phyloP scores from a whole-genome alignment of 139 green algal genomes.

The Tetraselmis chui region DNA sequence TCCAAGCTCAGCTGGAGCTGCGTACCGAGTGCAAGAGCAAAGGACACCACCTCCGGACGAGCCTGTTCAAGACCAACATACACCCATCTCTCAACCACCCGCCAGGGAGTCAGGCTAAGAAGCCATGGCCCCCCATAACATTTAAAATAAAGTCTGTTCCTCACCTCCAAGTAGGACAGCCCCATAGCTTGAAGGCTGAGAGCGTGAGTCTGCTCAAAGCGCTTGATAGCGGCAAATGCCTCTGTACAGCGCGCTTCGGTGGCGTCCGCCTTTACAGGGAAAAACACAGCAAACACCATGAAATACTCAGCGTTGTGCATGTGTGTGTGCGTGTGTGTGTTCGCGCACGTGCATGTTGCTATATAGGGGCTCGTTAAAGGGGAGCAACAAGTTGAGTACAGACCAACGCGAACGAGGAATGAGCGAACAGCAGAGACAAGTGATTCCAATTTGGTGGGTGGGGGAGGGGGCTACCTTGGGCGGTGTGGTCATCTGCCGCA shows the following conservation, averaged over 20 bases:
- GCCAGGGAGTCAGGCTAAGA: too few relatives aligned
- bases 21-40: conserved; percentile 2
- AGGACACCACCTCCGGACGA: background rate
- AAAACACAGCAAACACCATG: conserved; percentile 21
- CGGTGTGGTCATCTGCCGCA: background rate
- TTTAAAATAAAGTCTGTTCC: background rate
- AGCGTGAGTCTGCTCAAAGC: conserved; percentile 64
- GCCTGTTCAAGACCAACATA: too few relatives aligned
- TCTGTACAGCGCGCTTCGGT: conserved; percentile 37
- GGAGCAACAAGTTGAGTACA: too few relatives aligned
- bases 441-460: too few relatives aligned
- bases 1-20: conserved; percentile 32
- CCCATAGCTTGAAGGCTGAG: conserved; percentile 64
- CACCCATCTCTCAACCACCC: too few relatives aligned
- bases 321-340: background rate
- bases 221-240: conserved; percentile 51
- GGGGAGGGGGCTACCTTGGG: background rate
- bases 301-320: conserved; percentile 24
- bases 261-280: background rate
- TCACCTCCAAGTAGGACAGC: conserved; percentile 27
- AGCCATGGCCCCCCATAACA: too few relatives aligned
- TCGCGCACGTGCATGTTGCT: too few relatives aligned
- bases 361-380: too few relatives aligned
- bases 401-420: too few relatives aligned
- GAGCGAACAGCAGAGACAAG: too few relatives aligned